Evolutionary conservation across 805 yeast genomes (phyloP), one percentile per base, ranked within the genome.

Genomic region (Metschnikowia lachancei): DNA sequence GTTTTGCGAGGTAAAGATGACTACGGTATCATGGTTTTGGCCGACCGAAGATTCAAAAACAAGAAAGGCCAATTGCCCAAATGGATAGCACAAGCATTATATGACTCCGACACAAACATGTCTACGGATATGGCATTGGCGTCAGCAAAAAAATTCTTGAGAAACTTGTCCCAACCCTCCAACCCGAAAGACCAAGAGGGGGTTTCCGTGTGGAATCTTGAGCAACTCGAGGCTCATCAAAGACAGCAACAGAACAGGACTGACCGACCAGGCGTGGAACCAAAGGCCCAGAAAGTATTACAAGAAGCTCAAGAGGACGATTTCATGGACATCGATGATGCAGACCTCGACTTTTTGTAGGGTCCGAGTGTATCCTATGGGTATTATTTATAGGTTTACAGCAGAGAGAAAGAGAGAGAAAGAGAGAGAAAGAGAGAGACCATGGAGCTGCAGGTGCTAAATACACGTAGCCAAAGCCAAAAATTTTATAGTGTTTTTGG

Each of bases 111-210:
- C 61, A 78, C 86, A 1, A 92, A 91, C 58, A 70, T 92, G 43
- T 89, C 97, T 0, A 94, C 97, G 0, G 99, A 94, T 68, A 92
- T 94, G 97, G 97, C 98, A 0, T 76, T 94, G 44, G 95, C 98
- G 0, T 83, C 86, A 47, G 96, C 98, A 1, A 91, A 88, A 64
- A 91, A 89, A 66, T 94, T 94, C 61, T 72, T 94, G 62, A 74
- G 98, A 57, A 84, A 90, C 1, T 81, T 91, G 79, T 98, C 99
- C 0, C 99, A 94, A 65, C 98, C 98, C 0, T 74, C 87, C 0
- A 82, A 90, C 61, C 85, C 87, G 1, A 82, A 85, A 51, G 97
- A 92, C 61, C 95, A 87, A 63, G 96, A 90, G 58, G 97, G 97
- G 43, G 85, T 91, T 3, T 85, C 96, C 8, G 96, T 94, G 13